Percentiles rank a stretch among this genome's conserved stretches.
These are phyloP conservation scores for Carex pumila DNA, from an alignment of 176 grass and related monocot species.

Conservation along the genomic window DNA sequence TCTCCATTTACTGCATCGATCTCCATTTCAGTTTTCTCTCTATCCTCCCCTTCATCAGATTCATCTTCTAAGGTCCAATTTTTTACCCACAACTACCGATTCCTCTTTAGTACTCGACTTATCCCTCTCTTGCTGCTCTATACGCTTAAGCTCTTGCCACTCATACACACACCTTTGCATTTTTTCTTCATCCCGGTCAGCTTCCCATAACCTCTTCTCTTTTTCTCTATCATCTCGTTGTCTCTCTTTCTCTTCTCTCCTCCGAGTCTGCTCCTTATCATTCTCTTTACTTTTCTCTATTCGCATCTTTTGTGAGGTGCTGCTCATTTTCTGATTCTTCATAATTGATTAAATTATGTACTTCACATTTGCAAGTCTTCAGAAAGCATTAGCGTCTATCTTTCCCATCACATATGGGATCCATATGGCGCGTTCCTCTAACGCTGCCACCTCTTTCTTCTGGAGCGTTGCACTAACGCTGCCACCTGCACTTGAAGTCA, in stretches of 20 bases:
- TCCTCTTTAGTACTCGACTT: slow-evolving; percentile 17
- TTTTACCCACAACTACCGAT: slow-evolving; percentile 38
- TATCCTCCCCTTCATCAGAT: slow-evolving; percentile 76
- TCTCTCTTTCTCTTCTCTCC: slow-evolving; percentile 34
- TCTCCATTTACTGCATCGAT: slow-evolving; percentile 38
- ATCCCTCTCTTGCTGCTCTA: slow-evolving; percentile 21
- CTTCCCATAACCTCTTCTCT: slow-evolving; percentile 52
- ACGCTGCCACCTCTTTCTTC: too few relatives aligned
- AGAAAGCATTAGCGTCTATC: too few relatives aligned
- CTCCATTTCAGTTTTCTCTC: slow-evolving; percentile 43
- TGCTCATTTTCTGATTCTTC: too few relatives aligned
- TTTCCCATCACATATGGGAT: too few relatives aligned
- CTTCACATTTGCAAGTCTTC: too few relatives aligned
- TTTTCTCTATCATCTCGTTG: slow-evolving; percentile 7
- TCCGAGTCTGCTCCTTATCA: slow-evolving; percentile 29
- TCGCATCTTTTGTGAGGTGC: too few relatives aligned
- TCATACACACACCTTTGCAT: slow-evolving; percentile 66
- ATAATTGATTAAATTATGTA: too few relatives aligned
- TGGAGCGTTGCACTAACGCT: too few relatives aligned
- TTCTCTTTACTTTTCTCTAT: slow-evolving; percentile 9
- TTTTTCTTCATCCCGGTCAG: slow-evolving; percentile 37
- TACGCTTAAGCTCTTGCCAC: slow-evolving; percentile 84
- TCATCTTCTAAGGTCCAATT: slow-evolving; percentile 97
- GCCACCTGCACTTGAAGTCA: too few relatives aligned
- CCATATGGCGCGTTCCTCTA: too few relatives aligned